Base-by-base conservation (phyloP, 1,284 basidiomycete species). In the Moesziomyces sp. region DNA sequence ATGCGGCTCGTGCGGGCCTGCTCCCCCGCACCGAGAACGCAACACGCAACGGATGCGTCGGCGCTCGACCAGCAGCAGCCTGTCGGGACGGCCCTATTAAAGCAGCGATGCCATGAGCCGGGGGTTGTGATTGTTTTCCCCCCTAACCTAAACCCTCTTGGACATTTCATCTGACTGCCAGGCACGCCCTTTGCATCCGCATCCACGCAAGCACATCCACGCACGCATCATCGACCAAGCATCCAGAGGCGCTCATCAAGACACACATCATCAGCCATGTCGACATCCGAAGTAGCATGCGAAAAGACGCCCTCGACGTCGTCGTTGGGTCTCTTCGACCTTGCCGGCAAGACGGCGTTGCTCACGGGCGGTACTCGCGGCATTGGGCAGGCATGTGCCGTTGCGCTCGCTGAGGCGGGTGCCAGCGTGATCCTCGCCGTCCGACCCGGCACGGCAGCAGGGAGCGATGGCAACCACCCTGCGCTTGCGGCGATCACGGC, bases 341-440 rank as follows among this genome's bases (percentile, higher is more conserved):
- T 80, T n/a, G 51, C 52, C 5, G 76, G 76, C 64, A 74, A 78
- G 67, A 63, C 65, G 16, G 77, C 69, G 3, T 46, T 79, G 9
- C 40, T 79, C 14, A 79, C 78, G 14, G 78, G 78, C 43, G 72
- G 66, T n/a, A 77, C 68, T 11, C 46, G 74, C 21, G 75, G 72
- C 42, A 83, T 83, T 40, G 83, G 83, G 19, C 76, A 80, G 56
- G 78, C 78, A n/a, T 82, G 82, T 71, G 86, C 87, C 24, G 67
- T 88, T 23, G 86, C 87, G 0, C 85, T 87, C 13, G 85, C 86
- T 30, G 85, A 87, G 77, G 86, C 87, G 14, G 94, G 94, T 26
- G 93, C 94, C 13, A 65, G 90, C 61, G 86, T 97, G 77, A 91
- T 92, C 82, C 88, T 96, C 69, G 89, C 81, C 5, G 81, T 84